Conservation (phyloP, 2,329 filamentous ascomycete genomes). For the Coniella lustricola region DNA sequence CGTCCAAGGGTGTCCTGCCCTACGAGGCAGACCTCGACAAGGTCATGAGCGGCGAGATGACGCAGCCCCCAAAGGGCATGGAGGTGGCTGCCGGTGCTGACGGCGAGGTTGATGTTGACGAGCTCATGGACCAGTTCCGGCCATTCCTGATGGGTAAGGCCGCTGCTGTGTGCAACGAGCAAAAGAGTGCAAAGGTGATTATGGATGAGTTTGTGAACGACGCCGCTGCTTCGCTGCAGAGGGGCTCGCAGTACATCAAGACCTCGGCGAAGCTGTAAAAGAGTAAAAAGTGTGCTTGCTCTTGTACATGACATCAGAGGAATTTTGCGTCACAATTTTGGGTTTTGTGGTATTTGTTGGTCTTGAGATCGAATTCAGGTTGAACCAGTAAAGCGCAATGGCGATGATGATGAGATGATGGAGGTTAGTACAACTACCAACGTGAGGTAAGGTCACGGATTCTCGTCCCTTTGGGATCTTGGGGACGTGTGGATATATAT, state of each 20-base stretch:
- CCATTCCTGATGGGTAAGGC: slow-evolving; percentile 97
- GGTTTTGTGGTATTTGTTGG: too few relatives aligned
- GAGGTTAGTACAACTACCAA: not conserved
- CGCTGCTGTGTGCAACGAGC: slow-evolving; percentile 86
- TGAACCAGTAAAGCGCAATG: too few relatives aligned
- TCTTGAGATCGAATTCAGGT: too few relatives aligned
- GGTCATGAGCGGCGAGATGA: slow-evolving; percentile 57
- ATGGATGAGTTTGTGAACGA: slow-evolving; percentile 90
- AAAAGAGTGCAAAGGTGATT: slow-evolving; percentile 83
- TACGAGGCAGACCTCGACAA: slow-evolving; percentile 93
- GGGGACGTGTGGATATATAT: not conserved
- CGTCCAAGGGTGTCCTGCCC: slow-evolving; percentile 80
- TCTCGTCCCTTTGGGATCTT: too few relatives aligned
- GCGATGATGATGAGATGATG: not conserved
- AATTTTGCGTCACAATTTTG: too few relatives aligned
- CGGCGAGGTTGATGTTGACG: slow-evolving; percentile 63
- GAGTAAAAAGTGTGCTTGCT: not conserved
- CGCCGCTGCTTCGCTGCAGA: slow-evolving; percentile 63
- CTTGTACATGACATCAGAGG: too few relatives aligned
- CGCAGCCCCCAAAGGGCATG: slow-evolving; percentile 54
- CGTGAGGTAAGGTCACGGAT: too few relatives aligned
- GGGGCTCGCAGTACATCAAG: slow-evolving; percentile 58
- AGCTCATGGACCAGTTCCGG: slow-evolving; percentile 83
- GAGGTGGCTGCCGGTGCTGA: slow-evolving; percentile 63
- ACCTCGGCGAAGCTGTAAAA: slow-evolving; percentile 56